Base-by-base conservation (phyloP, 768 basidiomycete genomes). In the Tulasnella sp. region DNA sequence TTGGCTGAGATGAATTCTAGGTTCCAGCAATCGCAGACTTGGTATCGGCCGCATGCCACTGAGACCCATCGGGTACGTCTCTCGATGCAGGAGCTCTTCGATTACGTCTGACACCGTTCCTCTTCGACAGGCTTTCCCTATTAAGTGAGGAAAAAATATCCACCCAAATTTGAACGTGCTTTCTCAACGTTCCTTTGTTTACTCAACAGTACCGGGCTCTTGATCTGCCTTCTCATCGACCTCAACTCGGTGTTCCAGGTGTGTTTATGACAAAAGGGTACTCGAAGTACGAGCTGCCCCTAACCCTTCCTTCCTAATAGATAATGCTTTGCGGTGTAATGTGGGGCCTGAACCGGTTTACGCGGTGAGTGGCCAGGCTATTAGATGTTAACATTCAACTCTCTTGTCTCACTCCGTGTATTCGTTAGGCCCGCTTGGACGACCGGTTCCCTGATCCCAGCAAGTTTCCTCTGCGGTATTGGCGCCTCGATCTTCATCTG, bases 1-100 rank as follows among this genome's bases (percentile, higher is more conserved):
- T n/a, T 35, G 11, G 34, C 35, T 37, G 22, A 65, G 9, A 6
- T 26, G 11, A 8, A 5, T 34, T 34, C 2, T 12, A 86, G 88
- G 78, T 90, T 91, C 73, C 84, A 85, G 75, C 82, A 87, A 74
- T 85, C 85, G 47, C 87, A 92, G 80, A 92, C 91, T 1, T 95
- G 92, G 92, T 95, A 94, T 80, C 82, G 90, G 67, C 86, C 92
- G 7, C 92, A 95, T 78, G 90, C 90, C 22, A 92, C 91, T 14
- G 88, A 88, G 73, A 92, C 92, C 0, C 92, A 82, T 73, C 75
- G 74, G 6, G 73, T 74, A 72, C 8, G 73, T 65, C 17, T 5
- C 42, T 44, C 29, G 17, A n/a, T 19, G 16, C 29, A 17, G 29
- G 67, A 34, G n/a, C 66, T 75, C 62, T 71, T 64, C 59, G 52